Evolutionary conservation across 2,329 filamentous ascomycete genomes (phyloP).

Genomic region (Neofusicoccum parvum): DNA sequence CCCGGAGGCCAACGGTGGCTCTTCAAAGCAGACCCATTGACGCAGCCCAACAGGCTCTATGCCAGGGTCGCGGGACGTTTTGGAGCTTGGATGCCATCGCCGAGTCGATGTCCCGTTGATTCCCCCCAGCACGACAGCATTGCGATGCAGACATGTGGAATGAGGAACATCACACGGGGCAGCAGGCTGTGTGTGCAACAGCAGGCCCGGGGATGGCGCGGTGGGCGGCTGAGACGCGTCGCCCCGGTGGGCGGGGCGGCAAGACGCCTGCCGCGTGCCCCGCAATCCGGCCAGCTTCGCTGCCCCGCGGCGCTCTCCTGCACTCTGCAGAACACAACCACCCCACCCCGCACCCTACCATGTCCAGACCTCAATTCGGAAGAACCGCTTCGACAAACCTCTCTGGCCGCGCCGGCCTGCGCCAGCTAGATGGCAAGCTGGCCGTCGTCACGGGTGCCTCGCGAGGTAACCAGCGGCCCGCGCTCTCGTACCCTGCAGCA

Average conservation of each 20-base stretch:
- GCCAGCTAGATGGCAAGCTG: slow-evolving; percentile 67
- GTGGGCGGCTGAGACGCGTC: background rate
- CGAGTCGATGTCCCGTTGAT: no score
- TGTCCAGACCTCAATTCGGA: slow-evolving; percentile 41
- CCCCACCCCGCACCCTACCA: slow-evolving; percentile 23
- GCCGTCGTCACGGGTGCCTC: slow-evolving; percentile 80
- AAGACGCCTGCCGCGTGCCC: no score
- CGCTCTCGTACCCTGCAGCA: background rate
- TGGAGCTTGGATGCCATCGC: no score
- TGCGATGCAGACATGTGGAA: no score
- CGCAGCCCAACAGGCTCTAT: no score
- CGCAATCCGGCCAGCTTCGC: background rate
- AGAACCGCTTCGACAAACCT: slow-evolving; percentile 46
- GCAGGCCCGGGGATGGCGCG: background rate
- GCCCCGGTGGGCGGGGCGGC: background rate
- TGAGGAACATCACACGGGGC: no score
- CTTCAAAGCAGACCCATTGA: no score
- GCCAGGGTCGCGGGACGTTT: no score
- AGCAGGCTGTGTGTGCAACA: no score
- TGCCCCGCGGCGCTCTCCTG: background rate
- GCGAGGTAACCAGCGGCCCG: slow-evolving; percentile 57
- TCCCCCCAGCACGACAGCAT: no score
- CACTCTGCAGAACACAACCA: background rate
- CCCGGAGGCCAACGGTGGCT: no score
- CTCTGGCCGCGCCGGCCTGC: slow-evolving; percentile 30